A percentile compares a stretch with the other conserved stretches of the same genome.
phyloP scores from a whole-genome alignment of 192 early-diverging fungal genomes.

The Podochytrium sp. region DNA sequence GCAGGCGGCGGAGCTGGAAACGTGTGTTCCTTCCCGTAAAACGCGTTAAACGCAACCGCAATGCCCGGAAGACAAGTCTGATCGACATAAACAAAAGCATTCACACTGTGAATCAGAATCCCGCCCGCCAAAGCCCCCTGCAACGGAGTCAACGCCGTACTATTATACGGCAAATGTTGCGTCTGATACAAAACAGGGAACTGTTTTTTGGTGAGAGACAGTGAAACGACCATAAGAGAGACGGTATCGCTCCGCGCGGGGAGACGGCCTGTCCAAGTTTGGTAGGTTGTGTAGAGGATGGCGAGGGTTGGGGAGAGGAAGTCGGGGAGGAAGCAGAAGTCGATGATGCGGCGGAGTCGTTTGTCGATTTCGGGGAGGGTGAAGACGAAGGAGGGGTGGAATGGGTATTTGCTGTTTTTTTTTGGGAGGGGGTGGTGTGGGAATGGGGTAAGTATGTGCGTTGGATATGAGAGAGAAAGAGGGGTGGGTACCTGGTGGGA shows the following conservation, averaged over 20 bases:
- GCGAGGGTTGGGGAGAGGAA: slow-evolving; percentile 94
- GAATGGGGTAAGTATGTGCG: not conserved
- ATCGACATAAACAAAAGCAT: slow-evolving; percentile 82
- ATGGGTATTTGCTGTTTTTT: slow-evolving; percentile 45
- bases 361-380: slow-evolving; percentile 42
- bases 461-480: not conserved
- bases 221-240: slow-evolving; percentile 80
- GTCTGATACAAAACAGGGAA: slow-evolving; percentile 85
- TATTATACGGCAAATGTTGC: slow-evolving; percentile 82
- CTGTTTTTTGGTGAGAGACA: slow-evolving; percentile 54
- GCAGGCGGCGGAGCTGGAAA: slow-evolving; percentile 40
- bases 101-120: slow-evolving; percentile 77
- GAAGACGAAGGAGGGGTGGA: slow-evolving; percentile 50
- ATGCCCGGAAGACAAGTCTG: slow-evolving; percentile 80
- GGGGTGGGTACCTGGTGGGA: slow-evolving; percentile 47
- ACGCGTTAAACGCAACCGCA: slow-evolving; percentile 74
- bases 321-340: slow-evolving; percentile 88
- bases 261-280: slow-evolving; percentile 85
- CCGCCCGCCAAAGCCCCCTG: slow-evolving; percentile 83
- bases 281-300: slow-evolving; percentile 84
- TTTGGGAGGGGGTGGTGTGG: not conserved
- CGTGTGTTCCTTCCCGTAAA: slow-evolving; percentile 53
- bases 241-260: slow-evolving; percentile 70
- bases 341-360: slow-evolving; percentile 76
- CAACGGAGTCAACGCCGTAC: slow-evolving; percentile 67